phyloP scores from a whole-genome alignment of 345 rosid genomes.

The Euphorbia peplus region DNA sequence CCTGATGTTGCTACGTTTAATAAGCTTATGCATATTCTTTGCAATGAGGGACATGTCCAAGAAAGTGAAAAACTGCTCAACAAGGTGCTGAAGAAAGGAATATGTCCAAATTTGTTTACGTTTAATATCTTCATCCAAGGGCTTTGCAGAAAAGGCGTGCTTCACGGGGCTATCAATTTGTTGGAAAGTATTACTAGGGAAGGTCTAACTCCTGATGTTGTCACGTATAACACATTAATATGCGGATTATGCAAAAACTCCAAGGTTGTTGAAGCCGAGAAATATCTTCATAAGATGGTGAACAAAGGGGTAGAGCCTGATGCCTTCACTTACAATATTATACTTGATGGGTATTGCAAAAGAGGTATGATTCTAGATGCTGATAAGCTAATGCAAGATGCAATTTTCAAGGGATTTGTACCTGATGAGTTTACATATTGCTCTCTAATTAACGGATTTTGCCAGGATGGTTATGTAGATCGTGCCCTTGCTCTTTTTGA shows the following conservation, averaged over 20 bases:
- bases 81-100: constrained; percentile 70
- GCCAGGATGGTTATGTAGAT: constrained; percentile 57
- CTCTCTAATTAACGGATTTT: constrained; percentile 69
- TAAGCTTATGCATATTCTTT: constrained; percentile 75
- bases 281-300: constrained; percentile 72
- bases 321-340: constrained; percentile 63
- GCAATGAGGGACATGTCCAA: constrained; percentile 62
- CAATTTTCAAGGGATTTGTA: constrained; percentile 70
- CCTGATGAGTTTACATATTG: constrained; percentile 76
- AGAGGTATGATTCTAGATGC: constrained; percentile 63
- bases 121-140: constrained; percentile 75
- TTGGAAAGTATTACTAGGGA: constrained; percentile 46
- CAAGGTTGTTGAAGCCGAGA: constrained; percentile 66
- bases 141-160: constrained; percentile 62
- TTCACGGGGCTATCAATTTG: constrained; percentile 56
- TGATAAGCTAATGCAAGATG: constrained; percentile 58
- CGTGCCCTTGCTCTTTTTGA: constrained; percentile 67
- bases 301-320: constrained; percentile 78
- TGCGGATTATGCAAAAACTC: constrained; percentile 68
- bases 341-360: constrained; percentile 75
- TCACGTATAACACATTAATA: constrained; percentile 77
- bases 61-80: constrained; percentile 73
- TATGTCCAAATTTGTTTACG: constrained; percentile 79
- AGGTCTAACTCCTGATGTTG: constrained; percentile 68
- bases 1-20: constrained; percentile 65